Evolutionary conservation across 108 stramenopile species (phyloP).

Genomic region (Cyclotella kingstonii): DNA sequence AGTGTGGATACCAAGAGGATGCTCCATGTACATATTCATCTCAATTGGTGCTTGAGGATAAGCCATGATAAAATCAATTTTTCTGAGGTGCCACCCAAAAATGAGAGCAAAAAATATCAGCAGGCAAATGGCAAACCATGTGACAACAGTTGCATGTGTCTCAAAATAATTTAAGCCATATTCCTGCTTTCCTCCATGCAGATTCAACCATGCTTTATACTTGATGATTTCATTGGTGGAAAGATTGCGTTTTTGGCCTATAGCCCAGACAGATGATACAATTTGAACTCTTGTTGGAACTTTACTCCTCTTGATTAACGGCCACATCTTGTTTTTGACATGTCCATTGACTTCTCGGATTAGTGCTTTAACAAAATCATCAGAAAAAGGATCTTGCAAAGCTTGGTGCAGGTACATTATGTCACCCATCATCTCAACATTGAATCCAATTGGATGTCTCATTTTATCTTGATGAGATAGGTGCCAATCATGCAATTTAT

Average conservation of each 20-base stretch:
- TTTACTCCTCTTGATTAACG: not conserved
- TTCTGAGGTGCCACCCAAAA: not conserved
- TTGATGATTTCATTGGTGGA: conserved; percentile 18
- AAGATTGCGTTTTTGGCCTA: conserved; percentile 29
- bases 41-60: conserved; percentile 28
- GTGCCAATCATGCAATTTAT: conserved; percentile 1
- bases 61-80: conserved; percentile 16
- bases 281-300: conserved; percentile 17
- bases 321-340: conserved; percentile 8
- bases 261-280: conserved; percentile 28
- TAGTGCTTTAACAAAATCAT: conserved; percentile 23
- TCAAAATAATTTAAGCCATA: conserved; percentile 15
- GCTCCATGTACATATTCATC: conserved; percentile 21
- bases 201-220: conserved; percentile 28
- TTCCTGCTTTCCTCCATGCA: conserved; percentile 14
- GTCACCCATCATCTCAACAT: conserved; percentile 27
- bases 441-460: conserved; percentile 21
- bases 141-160: conserved; percentile 20
- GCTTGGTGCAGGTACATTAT: conserved; percentile 42
- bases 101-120: conserved; percentile 8
- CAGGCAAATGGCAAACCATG: conserved; percentile 15
- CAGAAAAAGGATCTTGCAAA: conserved; percentile 14
- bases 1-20: conserved; percentile 11
- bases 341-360: conserved; percentile 29
- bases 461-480: conserved; percentile 9